Base-by-base conservation (phyloP, 2,329 filamentous ascomycete species). In the Westerdykella aurantiaca region DNA sequence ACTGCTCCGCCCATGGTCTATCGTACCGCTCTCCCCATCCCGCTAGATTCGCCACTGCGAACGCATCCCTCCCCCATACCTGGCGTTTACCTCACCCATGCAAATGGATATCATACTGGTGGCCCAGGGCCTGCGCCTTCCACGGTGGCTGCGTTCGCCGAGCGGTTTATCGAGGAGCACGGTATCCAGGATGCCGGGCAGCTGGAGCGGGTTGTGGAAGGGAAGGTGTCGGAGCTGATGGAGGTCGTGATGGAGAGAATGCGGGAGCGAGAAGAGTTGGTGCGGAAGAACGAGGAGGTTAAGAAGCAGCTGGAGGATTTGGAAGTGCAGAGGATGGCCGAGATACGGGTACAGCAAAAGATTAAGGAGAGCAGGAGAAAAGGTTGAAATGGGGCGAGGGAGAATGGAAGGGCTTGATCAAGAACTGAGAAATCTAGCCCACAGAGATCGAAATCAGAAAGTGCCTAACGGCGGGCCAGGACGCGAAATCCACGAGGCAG, bases 71-170 rank as follows among this genome's bases (percentile, higher is more conserved):
- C 64, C 21, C 61, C 66, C 6, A 58, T 75, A n/a, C 66, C 71
- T 0, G 71, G 70, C 23, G 46, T 75, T 11, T 60, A 60, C 29
- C 65, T 75, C 42, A 75, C 72, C 0, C 72, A 75, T 47, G 61
- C 62, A 2, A 65, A 68, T 9, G 72, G 72, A n/a, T 72, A 70
- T 37, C 58, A 72, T 22, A 71, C 73, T 37, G 72, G 72, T n/a
- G 72, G 72, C 1, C 70, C 70, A 1, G 69, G 69, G 1, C 64
- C 71, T 1, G 58, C 64, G 10, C 62, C 68, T 3, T 49, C 55
- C 5, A 61, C 66, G 1, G 54, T 64, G 1, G 35, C 44, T 12
- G 57, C 56, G 11, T 73, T 70, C 50, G 64, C 68, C 2, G 56
- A 66, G 34, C 56, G 66, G 37, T 73, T 73, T 42, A 63, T 73